Evolutionary conservation across 768 basidiomycete genomes (phyloP).

Genomic region (Trichaptum fuscoviolaceum): DNA sequence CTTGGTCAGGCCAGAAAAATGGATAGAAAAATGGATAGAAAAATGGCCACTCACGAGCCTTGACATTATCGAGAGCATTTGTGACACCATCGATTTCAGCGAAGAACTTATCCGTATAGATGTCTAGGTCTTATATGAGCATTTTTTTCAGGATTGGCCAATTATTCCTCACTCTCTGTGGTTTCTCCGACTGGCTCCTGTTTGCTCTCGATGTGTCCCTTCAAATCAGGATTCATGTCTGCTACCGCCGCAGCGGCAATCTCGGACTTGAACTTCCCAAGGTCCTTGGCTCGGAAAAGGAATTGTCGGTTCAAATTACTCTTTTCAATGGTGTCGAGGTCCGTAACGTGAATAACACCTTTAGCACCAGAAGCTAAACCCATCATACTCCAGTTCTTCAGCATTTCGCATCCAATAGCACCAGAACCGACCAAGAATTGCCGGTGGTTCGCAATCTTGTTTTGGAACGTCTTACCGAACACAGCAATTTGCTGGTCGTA

Average conservation of each 20-base stretch:
- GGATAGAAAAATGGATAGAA: neutral
- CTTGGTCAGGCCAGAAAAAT: conserved; percentile 10
- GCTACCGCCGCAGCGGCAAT: conserved; percentile 86
- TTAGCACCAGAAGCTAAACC: conserved; percentile 78
- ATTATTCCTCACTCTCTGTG: conserved; percentile 72
- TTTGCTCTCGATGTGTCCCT: conserved; percentile 78
- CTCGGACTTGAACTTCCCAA: conserved; percentile 96
- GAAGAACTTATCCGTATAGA: conserved; percentile 89
- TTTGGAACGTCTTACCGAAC: conserved; percentile 89
- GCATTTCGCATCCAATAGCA: conserved; percentile 99
- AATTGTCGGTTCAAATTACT: conserved; percentile 98
- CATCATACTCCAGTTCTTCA: conserved; percentile 99
- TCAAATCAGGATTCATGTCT: conserved; percentile 93
- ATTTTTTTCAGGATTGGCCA: conserved; percentile 10
- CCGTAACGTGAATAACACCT: conserved; percentile 88
- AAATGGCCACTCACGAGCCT: conserved; percentile 65
- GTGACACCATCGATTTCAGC: conserved; percentile 86
- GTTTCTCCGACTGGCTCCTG: conserved; percentile 92
- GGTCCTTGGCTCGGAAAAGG: conserved; percentile 92
- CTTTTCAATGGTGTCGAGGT: conserved; percentile 99
- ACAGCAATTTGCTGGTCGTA: conserved; percentile 96
- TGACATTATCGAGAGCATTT: conserved; percentile 95
- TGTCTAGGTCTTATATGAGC: conserved; percentile 41
- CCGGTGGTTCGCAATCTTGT: conserved; percentile 81
- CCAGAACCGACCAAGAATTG: conserved; percentile 99